These are phyloP conservation scores for Neurospora sp. DNA, from an alignment of 495 filamentous ascomycete species.

Conservation along the genomic window DNA sequence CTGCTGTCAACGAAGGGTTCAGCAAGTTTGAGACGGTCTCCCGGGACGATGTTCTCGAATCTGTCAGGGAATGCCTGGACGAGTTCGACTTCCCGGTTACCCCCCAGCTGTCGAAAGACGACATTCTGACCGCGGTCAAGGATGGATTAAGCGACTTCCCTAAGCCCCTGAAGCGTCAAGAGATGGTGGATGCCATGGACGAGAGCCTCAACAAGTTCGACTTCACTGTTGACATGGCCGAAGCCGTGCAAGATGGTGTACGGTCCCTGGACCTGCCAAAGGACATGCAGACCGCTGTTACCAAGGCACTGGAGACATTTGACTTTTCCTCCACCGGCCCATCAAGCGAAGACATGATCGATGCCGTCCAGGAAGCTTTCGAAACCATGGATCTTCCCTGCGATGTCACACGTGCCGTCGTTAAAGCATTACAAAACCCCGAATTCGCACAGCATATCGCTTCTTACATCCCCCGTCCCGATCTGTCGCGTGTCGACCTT, in stretches of 20 bases:
- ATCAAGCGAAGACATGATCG: conserved; percentile 1
- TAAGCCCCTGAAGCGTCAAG: conserved; percentile 25
- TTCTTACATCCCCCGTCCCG: conserved; percentile 14
- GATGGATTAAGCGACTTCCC: conserved; percentile 41
- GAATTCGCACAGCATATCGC: conserved; percentile 10
- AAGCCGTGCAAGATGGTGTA: conserved; percentile 20
- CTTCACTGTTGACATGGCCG: conserved; percentile 21
- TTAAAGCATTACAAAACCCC: conserved; percentile 9
- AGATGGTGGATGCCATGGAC: conserved; percentile 34
- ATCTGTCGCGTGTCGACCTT: conserved; percentile 17
- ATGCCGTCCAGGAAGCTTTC: conserved; percentile 18
- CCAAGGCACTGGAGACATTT: conserved; percentile 10
- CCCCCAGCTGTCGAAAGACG: conserved; percentile 40
- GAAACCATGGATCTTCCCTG: conserved; percentile 7
- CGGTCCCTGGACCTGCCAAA: conserved; percentile 13
- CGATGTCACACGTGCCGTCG: conserved; percentile 10
- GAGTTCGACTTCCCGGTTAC: conserved; percentile 56
- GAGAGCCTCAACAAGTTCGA: conserved; percentile 34
- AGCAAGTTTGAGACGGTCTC: conserved; percentile 67
- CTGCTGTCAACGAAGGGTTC: conserved; percentile 71
- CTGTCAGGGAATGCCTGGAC: conserved; percentile 67
- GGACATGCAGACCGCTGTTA: conserved; percentile 12
- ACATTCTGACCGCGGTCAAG: conserved; percentile 44
- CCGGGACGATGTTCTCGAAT: conserved; percentile 64
- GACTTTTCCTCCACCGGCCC: conserved; percentile 10